phyloP scores from a whole-genome alignment of 208 protist species.

The Acanthamoeba royreba region DNA sequence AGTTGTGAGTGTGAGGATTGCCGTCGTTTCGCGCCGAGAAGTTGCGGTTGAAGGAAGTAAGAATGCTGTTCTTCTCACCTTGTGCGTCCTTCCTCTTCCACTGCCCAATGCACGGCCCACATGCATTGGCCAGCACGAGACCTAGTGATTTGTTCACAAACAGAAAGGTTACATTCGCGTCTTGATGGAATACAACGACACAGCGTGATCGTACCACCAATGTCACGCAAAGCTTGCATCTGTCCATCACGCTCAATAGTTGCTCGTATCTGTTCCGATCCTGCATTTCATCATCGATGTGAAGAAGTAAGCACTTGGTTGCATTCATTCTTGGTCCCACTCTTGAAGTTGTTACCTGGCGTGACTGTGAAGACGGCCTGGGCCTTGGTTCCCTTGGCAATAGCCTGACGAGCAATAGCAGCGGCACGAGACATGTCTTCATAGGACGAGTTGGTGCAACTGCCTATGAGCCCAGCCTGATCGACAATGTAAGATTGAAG shows the following conservation, averaged over 20 bases:
- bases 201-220: conserved; percentile 68
- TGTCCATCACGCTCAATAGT: conserved; percentile 82
- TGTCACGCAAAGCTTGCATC: conserved; percentile 66
- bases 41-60: conserved; percentile 89
- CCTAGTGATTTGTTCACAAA: not conserved
- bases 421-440: conserved; percentile 83
- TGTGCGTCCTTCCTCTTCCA: conserved; percentile 83
- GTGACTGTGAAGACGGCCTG: conserved; percentile 82
- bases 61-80: conserved; percentile 83
- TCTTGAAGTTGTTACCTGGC: conserved; percentile 63
- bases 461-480: conserved; percentile 80
- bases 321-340: not conserved
- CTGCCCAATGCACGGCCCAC: conserved; percentile 87
- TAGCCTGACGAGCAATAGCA: conserved; percentile 75
- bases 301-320: not conserved
- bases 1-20: conserved; percentile 84
- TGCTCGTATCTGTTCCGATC: conserved; percentile 84
- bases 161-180: not conserved
- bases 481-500: too few relatives aligned
- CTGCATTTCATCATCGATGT: too few relatives aligned
- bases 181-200: not conserved
- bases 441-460: conserved; percentile 87
- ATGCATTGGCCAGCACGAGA: conserved; percentile 85
- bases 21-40: conserved; percentile 85
- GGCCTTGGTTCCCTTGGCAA: conserved; percentile 74